These are phyloP conservation scores for Vigna hirtella DNA, from an alignment of 306 rosid genomes.

Conservation along the genomic window DNA sequence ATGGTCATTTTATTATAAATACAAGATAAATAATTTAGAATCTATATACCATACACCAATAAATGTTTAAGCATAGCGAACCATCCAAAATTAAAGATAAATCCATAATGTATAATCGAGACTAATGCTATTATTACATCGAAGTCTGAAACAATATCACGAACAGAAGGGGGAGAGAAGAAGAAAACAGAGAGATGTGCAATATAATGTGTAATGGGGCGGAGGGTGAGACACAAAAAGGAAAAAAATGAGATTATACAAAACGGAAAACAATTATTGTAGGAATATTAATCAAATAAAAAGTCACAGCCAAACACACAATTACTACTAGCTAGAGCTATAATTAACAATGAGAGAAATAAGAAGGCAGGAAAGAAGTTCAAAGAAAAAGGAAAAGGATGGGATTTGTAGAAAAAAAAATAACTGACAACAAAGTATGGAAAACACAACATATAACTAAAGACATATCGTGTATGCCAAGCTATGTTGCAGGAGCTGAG, in stretches of 20 bases:
- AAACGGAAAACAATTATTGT: background rate
- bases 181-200: background rate
- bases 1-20: background rate
- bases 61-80: background rate
- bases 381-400: background rate
- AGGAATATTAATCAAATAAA: background rate
- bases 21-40: background rate
- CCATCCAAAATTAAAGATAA: background rate
- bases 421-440: background rate
- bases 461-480: background rate
- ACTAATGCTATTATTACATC: background rate
- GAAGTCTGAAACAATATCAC: background rate
- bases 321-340: background rate
- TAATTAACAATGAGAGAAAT: background rate
- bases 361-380: background rate
- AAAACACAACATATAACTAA: background rate
- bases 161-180: background rate
- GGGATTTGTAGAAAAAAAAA: background rate
- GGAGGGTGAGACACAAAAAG: background rate
- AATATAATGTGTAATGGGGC: background rate
- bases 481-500: background rate
- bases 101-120: background rate
- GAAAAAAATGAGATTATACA: background rate
- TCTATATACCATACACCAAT: background rate
- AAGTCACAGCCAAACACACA: background rate